phyloP scores from a whole-genome alignment of 257 asterid species.

The Solanum tacnaense region DNA sequence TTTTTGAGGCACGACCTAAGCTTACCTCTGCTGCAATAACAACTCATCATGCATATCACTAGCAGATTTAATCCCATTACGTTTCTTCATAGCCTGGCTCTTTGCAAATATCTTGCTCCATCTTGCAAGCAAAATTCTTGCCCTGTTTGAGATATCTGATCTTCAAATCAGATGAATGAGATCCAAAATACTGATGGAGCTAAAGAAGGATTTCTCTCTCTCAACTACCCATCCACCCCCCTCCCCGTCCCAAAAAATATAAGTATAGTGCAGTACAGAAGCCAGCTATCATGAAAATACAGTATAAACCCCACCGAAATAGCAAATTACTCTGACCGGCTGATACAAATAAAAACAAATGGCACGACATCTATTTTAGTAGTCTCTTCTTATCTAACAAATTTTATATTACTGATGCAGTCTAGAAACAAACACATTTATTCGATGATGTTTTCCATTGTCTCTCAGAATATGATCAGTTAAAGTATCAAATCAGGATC shows the following conservation, averaged over 20 bases:
- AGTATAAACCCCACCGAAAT: background rate
- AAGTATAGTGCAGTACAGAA: background rate
- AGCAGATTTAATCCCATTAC: slow-evolving; percentile 47
- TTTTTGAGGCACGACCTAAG: background rate
- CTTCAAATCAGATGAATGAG: slow-evolving; percentile 82
- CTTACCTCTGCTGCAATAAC: slow-evolving; percentile 88
- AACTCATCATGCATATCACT: slow-evolving; percentile 64
- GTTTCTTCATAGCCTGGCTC: slow-evolving; percentile 52
- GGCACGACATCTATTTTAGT: background rate
- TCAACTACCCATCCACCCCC: background rate
- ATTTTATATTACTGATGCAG: background rate
- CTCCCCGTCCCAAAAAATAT: background rate
- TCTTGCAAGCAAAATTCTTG: slow-evolving; percentile 60
- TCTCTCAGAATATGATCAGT: background rate
- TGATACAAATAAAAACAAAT: background rate
- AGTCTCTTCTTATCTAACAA: background rate
- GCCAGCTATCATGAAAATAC: background rate
- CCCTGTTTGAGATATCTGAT: slow-evolving; percentile 95
- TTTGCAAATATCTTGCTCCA: slow-evolving; percentile 81
- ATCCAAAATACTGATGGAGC: slow-evolving; percentile 5
- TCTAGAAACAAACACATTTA: background rate
- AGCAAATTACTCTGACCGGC: background rate
- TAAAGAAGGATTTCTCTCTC: background rate
- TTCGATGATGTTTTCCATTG: background rate
- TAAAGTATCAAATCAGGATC: background rate